phyloP scores from a whole-genome alignment of 257 asterid genomes.

The Solanum phureja region DNA sequence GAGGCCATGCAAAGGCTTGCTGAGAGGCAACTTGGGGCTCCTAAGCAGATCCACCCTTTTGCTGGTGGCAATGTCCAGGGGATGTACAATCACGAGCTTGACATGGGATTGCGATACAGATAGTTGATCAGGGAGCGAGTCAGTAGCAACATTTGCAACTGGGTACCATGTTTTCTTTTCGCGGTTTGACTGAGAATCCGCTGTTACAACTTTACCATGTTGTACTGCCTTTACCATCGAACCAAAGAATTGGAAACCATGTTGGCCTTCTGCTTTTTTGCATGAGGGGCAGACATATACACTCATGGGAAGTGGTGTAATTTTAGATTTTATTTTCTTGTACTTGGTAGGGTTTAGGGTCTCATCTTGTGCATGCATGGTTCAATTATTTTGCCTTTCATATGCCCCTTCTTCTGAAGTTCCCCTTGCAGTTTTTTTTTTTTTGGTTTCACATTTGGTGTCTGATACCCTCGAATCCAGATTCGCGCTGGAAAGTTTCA shows the following conservation, averaged over 20 bases:
- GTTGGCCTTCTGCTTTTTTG: conserved; percentile 6
- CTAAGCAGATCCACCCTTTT: conserved; percentile 52
- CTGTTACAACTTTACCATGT: neutral
- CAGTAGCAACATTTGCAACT: conserved; percentile 19
- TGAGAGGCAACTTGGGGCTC: conserved; percentile 55
- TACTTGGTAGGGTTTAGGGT: neutral
- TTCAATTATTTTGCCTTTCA: neutral
- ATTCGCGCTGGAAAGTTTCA: neutral
- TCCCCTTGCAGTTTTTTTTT: neutral
- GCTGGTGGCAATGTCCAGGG: conserved; percentile 40
- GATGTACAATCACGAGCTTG: conserved; percentile 44
- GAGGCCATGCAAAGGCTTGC: conserved; percentile 70
- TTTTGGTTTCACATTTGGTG: neutral
- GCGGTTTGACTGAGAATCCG: neutral
- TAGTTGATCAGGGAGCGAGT: conserved; percentile 10
- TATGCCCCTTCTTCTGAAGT: neutral
- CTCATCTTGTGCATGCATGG: neutral
- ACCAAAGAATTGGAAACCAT: conserved; percentile 27
- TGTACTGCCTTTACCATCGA: neutral
- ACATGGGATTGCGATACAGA: conserved; percentile 49
- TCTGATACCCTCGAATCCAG: neutral
- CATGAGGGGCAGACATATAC: neutral
- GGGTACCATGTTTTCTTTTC: conserved; percentile 31
- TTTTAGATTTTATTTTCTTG: neutral
- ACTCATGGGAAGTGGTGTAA: neutral